Conservation (phyloP, 1,284 basidiomycete species). For the Tilletia setariae region DNA sequence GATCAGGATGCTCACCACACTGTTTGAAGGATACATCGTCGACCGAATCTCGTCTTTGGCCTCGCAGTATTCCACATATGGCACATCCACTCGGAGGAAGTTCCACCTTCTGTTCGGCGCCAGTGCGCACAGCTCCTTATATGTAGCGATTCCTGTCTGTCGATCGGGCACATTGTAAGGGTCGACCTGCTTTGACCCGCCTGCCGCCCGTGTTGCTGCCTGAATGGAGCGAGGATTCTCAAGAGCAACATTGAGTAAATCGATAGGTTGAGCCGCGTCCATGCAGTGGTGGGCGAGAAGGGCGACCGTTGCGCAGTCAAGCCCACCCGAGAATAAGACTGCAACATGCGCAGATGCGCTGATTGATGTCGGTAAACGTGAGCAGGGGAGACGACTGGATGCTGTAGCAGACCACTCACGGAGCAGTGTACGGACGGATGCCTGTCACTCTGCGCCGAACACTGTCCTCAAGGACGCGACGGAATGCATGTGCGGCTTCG, state of each 20-base stretch:
- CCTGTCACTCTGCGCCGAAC: slow-evolving; percentile 57
- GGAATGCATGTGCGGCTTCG: slow-evolving; percentile 37
- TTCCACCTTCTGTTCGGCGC: slow-evolving; percentile 79
- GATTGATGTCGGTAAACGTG: not conserved
- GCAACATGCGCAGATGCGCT: slow-evolving; percentile 62
- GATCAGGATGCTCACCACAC: slow-evolving; percentile 30
- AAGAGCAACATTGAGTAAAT: slow-evolving; percentile 92
- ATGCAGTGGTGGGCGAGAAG: slow-evolving; percentile 65
- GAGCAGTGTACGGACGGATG: slow-evolving; percentile 46
- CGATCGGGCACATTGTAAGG: slow-evolving; percentile 76
- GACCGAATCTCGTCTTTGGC: slow-evolving; percentile 17
- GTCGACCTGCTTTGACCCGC: slow-evolving; percentile 19
- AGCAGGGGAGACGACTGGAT: not conserved
- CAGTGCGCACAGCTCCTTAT: slow-evolving; percentile 69
- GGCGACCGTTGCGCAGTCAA: slow-evolving; percentile 83
- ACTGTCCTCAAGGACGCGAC: slow-evolving; percentile 52
- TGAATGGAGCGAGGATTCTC: slow-evolving; percentile 74
- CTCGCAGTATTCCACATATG: slow-evolving; percentile 65
- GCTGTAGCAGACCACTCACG: not conserved
- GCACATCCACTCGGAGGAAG: slow-evolving; percentile 84
- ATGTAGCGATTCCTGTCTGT: slow-evolving; percentile 71
- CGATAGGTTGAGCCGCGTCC: slow-evolving; percentile 69
- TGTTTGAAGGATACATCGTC: slow-evolving; percentile 37
- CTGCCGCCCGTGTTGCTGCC: slow-evolving; percentile 26
- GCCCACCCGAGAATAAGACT: slow-evolving; percentile 90